A percentile compares a stretch with the other conserved stretches of the same genome.
Evolutionary conservation across 306 rosid species (phyloP).

Genomic region (Heteromeles arbutifolia): DNA sequence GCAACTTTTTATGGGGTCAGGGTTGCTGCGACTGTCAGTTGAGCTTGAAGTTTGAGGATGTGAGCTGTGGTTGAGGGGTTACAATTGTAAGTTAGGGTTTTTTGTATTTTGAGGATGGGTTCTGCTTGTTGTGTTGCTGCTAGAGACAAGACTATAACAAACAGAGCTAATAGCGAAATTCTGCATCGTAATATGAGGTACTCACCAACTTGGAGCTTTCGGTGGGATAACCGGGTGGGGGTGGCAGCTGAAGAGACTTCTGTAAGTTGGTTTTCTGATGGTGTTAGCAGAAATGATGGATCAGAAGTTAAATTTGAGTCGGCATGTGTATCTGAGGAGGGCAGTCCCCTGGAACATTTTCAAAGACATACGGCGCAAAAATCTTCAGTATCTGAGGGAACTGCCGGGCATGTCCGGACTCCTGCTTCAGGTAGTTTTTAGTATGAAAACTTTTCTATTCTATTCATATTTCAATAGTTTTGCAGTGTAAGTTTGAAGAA

Average conservation of each 20-base stretch:
- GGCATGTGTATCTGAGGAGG: slow-evolving; percentile 39
- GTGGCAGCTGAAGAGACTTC: slow-evolving; percentile 55
- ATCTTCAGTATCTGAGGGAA: slow-evolving; percentile 31
- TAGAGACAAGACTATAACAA: slow-evolving; percentile 44
- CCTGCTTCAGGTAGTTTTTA: slow-evolving; percentile 37
- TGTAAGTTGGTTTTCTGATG: slow-evolving; percentile 43
- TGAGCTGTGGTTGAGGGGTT: slow-evolving; percentile 7
- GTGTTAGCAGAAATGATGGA: slow-evolving; percentile 37
- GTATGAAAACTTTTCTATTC: background rate
- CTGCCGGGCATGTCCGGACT: slow-evolving; percentile 27
- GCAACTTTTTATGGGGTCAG: background rate
- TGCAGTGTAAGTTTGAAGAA: background rate
- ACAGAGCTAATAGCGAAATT: slow-evolving; percentile 38
- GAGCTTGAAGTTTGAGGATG: slow-evolving; percentile 19
- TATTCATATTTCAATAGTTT: background rate
- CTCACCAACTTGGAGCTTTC: slow-evolving; percentile 59
- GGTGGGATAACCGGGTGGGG: slow-evolving; percentile 60
- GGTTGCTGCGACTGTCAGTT: slow-evolving; percentile 9
- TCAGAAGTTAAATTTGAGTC: slow-evolving; percentile 41
- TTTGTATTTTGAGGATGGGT: slow-evolving; percentile 36
- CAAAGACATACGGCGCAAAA: slow-evolving; percentile 24
- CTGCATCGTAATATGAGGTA: slow-evolving; percentile 41
- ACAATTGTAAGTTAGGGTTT: background rate
- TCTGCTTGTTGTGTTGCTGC: slow-evolving; percentile 58
- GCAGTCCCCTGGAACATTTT: slow-evolving; percentile 37